phyloP scores from a whole-genome alignment of 768 basidiomycete genomes.

The Pleurotus citrinopileatus region DNA sequence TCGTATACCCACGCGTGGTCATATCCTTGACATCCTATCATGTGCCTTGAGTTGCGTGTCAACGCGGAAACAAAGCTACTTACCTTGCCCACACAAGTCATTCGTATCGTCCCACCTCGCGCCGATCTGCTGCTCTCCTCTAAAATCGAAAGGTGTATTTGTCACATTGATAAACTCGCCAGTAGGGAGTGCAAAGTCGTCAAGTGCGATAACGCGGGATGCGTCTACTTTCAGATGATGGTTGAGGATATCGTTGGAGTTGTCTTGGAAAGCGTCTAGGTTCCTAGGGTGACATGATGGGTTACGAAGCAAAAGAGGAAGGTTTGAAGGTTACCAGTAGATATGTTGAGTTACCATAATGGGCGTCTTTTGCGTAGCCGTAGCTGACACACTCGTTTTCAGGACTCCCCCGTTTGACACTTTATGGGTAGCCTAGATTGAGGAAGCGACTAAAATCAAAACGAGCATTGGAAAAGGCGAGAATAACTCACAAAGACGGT shows the following conservation, averaged over 20 bases:
- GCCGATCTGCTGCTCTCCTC: slow-evolving; percentile 27
- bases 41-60: slow-evolving; percentile 56
- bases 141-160: slow-evolving; percentile 44
- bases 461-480: not conserved
- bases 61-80: slow-evolving; percentile 37
- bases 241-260: slow-evolving; percentile 29
- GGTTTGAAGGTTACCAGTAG: slow-evolving; percentile 47
- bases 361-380: slow-evolving; percentile 49
- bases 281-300: slow-evolving; percentile 30
- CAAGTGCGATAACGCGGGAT: slow-evolving; percentile 34
- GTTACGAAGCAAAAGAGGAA: no score
- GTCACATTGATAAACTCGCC: slow-evolving; percentile 29
- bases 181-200: slow-evolving; percentile 36
- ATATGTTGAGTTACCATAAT: slow-evolving; percentile 57
- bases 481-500: slow-evolving; percentile 34
- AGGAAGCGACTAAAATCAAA: not conserved
- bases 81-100: slow-evolving; percentile 27
- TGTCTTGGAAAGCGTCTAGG: slow-evolving; percentile 48
- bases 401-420: slow-evolving; percentile 42
- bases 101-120: slow-evolving; percentile 31
- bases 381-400: slow-evolving; percentile 42
- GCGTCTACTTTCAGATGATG: slow-evolving; percentile 28
- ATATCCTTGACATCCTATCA: slow-evolving; percentile 48
- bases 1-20: slow-evolving; percentile 53
- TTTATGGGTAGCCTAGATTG: slow-evolving; percentile 41